A percentile compares a stretch with the other conserved stretches of the same genome.
These are phyloP conservation scores for Psilocybe mexicana DNA, from an alignment of 1,284 basidiomycete species.

Conservation along the genomic window DNA sequence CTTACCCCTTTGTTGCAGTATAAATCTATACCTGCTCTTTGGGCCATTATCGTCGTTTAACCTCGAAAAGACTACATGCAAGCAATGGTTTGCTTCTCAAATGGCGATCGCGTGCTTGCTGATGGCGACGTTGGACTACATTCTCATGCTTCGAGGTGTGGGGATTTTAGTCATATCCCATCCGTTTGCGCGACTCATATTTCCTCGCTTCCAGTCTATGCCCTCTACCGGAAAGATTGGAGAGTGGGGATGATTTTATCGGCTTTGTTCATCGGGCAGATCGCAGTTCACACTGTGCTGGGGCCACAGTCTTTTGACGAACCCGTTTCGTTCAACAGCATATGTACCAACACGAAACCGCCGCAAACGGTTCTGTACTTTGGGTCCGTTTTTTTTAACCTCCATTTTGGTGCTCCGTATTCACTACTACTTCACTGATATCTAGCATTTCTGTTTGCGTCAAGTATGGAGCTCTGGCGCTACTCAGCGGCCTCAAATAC, in stretches of 20 bases:
- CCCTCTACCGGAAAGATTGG: conserved; percentile 1
- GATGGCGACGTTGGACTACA: conserved; percentile 6
- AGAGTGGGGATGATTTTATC: background rate
- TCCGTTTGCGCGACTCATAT: too few species aligned
- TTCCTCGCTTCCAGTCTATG: conserved; percentile 2
- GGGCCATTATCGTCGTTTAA: conserved; percentile 1
- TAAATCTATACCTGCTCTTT: conserved; percentile 7
- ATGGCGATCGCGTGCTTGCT: conserved; percentile 1
- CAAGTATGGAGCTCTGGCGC: conserved; percentile 6
- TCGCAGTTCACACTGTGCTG: background rate
- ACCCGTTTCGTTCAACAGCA: conserved; percentile 1
- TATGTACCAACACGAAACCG: conserved; percentile 6
- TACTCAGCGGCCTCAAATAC: conserved; percentile 7
- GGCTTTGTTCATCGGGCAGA: conserved; percentile 1
- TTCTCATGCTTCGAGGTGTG: conserved; percentile 18
- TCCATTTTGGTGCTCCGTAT: too few species aligned
- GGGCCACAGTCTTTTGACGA: background rate
- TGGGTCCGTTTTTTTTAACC: conserved; percentile 1
- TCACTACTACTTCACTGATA: background rate
- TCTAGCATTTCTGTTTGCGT: conserved; percentile 8
- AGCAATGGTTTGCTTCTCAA: conserved; percentile 10
- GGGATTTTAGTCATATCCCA: background rate
- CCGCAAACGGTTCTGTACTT: conserved; percentile 7
- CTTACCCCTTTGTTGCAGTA: background rate
- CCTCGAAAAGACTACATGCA: background rate